Evolutionary conservation across 139 green algal species (phyloP).

Genomic region (Coelastrella sp.): DNA sequence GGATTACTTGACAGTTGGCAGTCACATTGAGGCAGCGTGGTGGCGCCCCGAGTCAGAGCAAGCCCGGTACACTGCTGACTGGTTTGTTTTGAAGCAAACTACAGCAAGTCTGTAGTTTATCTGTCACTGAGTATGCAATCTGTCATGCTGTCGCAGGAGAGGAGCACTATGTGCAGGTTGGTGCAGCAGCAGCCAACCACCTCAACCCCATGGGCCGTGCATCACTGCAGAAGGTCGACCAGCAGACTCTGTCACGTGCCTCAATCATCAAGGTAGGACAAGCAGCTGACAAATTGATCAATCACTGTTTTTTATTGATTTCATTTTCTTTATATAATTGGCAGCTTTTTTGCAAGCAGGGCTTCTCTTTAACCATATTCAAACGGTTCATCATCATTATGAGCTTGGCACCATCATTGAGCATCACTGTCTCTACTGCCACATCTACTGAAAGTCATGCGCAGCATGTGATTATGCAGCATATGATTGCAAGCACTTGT

Average conservation of each 20-base stretch:
- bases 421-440: neutral
- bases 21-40: no score
- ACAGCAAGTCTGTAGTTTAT: no score
- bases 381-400: neutral
- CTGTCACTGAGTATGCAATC: no score
- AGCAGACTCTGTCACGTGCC: constrained; percentile 54
- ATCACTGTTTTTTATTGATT: neutral
- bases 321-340: neutral
- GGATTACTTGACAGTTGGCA: no score
- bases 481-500: neutral
- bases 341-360: neutral
- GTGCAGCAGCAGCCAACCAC: constrained; percentile 48
- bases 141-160: neutral
- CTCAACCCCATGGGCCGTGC: constrained; percentile 67
- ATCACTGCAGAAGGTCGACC: constrained; percentile 53
- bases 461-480: neutral
- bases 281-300: neutral
- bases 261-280: constrained; percentile 54
- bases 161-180: constrained; percentile 3
- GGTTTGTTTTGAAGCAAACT: no score
- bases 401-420: neutral
- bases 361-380: neutral
- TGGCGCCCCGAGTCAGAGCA: no score
- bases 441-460: neutral
- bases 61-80: no score